A percentile compares a stretch with the other conserved stretches of the same genome.
These are phyloP conservation scores for Globisporangium polare DNA, from an alignment of 352 stramenopile species.

Conservation along the genomic window DNA sequence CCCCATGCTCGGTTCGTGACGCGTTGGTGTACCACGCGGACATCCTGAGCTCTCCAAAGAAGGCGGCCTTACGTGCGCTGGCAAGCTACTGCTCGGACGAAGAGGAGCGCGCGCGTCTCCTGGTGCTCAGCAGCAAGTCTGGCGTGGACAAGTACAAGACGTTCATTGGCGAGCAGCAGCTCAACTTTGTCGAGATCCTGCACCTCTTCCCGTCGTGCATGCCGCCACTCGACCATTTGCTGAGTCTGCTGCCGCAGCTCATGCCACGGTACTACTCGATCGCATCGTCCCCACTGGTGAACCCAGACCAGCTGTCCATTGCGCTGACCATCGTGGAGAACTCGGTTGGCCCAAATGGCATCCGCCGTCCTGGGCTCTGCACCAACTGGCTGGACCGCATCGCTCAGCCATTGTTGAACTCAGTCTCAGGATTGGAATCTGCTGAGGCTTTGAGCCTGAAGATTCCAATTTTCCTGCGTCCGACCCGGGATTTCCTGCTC, in stretches of 20 bases:
- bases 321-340: conserved; percentile 93
- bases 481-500: conserved; percentile 88
- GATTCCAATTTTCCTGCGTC: conserved; percentile 89
- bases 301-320: conserved; percentile 66
- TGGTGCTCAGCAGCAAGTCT: conserved; percentile 68
- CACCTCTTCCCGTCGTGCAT: conserved; percentile 91
- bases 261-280: conserved; percentile 96
- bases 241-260: conserved; percentile 85
- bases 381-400: conserved; percentile 60
- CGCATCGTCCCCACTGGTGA: conserved; percentile 87
- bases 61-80: conserved; percentile 62
- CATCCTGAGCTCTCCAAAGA: conserved; percentile 77
- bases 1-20: conserved; percentile 64
- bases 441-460: conserved; percentile 14
- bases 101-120: conserved; percentile 51
- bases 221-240: conserved; percentile 81
- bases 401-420: conserved; percentile 33
- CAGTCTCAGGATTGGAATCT: neutral
- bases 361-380: conserved; percentile 52
- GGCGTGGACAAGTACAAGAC: conserved; percentile 66
- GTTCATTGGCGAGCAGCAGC: conserved; percentile 86
- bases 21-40: conserved; percentile 78
- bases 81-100: conserved; percentile 63
- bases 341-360: conserved; percentile 29
- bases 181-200: conserved; percentile 90